phyloP scores from a whole-genome alignment of 306 rosid genomes.

The apple (Malus domestica) region DNA sequence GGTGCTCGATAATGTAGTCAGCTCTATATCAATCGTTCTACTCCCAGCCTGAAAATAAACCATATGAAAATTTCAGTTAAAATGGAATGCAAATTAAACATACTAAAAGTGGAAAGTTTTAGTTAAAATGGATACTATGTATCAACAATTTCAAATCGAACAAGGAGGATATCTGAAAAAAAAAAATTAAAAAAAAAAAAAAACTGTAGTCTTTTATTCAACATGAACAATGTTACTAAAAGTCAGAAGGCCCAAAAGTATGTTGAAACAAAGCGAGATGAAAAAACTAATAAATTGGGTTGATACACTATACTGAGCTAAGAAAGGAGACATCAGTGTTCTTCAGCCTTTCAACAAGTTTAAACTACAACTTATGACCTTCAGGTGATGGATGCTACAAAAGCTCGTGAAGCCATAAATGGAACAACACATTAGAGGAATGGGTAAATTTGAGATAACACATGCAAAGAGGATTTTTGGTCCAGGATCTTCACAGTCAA shows the following conservation, averaged over 20 bases:
- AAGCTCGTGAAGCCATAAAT: too few relatives aligned
- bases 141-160: neutral
- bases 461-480: too few relatives aligned
- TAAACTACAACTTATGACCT: too few relatives aligned
- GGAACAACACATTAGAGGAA: too few relatives aligned
- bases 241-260: neutral
- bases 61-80: neutral
- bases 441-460: too few relatives aligned
- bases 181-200: neutral
- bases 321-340: neutral
- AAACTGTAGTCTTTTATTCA: neutral
- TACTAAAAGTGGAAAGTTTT: too few relatives aligned
- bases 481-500: too few relatives aligned
- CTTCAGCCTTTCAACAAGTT: neutral
- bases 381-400: too few relatives aligned
- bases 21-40: slow-evolving; percentile 80
- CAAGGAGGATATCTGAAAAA: neutral
- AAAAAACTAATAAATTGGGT: neutral
- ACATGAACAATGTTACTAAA: neutral
- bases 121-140: neutral
- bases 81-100: neutral
- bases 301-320: neutral
- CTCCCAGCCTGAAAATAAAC: slow-evolving; percentile 74
- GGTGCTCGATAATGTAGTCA: slow-evolving; percentile 80
- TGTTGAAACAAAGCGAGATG: neutral